A percentile compares a stretch with the other conserved stretches of the same genome.
phyloP scores from a whole-genome alignment of 2,329 filamentous ascomycete species.

The Beauveria rudraprayagi region DNA sequence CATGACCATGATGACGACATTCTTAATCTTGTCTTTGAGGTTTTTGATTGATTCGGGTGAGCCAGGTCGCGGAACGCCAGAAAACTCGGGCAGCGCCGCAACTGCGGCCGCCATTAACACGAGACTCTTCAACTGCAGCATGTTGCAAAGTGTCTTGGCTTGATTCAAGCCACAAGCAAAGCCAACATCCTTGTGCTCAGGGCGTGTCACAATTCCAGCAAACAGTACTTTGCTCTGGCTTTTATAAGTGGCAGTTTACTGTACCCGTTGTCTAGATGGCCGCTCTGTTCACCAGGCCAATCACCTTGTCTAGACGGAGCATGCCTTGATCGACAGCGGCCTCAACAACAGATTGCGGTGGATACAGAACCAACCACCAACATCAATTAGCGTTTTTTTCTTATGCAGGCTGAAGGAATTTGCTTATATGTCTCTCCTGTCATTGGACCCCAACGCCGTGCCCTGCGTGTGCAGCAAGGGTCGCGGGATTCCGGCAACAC shows the following conservation, averaged over 20 bases:
- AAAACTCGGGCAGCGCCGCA: background rate
- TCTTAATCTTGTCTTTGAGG: constrained; percentile 34
- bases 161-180: too few relatives aligned
- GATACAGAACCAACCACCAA: background rate
- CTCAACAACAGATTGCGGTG: background rate
- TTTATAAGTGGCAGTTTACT: background rate
- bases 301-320: background rate
- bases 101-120: background rate
- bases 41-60: constrained; percentile 16
- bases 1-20: constrained; percentile 38
- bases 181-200: too few relatives aligned
- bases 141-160: background rate
- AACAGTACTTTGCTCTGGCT: background rate
- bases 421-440: background rate
- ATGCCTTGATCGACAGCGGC: background rate
- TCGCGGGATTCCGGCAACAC: background rate
- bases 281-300: background rate
- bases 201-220: background rate
- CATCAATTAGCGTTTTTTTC: background rate
- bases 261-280: background rate
- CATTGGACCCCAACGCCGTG: background rate
- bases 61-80: background rate
- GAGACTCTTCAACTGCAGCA: constrained; percentile 6
- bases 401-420: background rate
- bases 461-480: background rate